Evolutionary conservation across 768 basidiomycete genomes (phyloP).

Genomic region (Amanita exitialis): DNA sequence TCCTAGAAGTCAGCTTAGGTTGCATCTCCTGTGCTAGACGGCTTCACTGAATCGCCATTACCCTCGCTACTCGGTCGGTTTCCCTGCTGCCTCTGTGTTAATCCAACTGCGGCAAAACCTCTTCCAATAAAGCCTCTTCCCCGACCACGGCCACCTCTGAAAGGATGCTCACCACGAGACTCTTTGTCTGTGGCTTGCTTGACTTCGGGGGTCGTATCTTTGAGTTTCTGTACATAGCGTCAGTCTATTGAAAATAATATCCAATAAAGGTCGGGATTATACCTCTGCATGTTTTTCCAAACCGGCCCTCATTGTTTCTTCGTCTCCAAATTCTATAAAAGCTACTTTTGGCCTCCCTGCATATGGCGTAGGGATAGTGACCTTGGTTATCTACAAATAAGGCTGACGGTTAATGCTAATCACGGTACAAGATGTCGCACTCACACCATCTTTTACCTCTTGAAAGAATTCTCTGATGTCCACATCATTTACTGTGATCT

Average conservation of each 20-base stretch:
- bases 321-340: conserved; percentile 87
- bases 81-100: conserved; percentile 26
- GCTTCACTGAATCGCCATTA: conserved; percentile 10
- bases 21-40: conserved; percentile 2
- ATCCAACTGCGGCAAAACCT: conserved; percentile 60
- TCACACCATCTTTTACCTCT: conserved; percentile 57
- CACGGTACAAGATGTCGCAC: conserved; percentile 16
- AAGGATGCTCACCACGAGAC: conserved; percentile 25
- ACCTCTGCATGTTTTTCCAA: conserved; percentile 71
- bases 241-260: neutral
- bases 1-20: neutral
- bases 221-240: conserved; percentile 46
- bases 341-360: conserved; percentile 51
- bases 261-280: conserved; percentile 12
- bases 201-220: conserved; percentile 55
- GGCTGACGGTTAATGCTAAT: conserved; percentile 2
- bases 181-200: conserved; percentile 60
- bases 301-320: conserved; percentile 75
- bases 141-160: conserved; percentile 25
- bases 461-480: conserved; percentile 74
- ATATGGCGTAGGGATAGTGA: conserved; percentile 44
- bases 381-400: conserved; percentile 47
- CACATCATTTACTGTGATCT: conserved; percentile 39
- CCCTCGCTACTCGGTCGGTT: conserved; percentile 8
- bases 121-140: conserved; percentile 42